Evolutionary conservation across 2,329 filamentous ascomycete species (phyloP).

Genomic region (Sarocladium kiliense): DNA sequence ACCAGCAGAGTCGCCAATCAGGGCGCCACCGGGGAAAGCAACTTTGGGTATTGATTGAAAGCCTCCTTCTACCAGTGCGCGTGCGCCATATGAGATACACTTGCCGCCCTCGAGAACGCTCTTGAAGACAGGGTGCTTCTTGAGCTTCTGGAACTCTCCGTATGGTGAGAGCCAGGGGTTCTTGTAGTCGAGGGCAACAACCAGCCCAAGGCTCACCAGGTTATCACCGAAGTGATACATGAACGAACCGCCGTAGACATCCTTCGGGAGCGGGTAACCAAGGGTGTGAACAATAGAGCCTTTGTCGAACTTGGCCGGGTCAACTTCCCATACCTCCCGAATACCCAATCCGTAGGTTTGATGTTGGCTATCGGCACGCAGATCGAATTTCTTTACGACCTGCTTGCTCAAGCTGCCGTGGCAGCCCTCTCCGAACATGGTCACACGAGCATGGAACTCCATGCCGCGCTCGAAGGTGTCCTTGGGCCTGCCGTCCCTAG

Average conservation of each 20-base stretch:
- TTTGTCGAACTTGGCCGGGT: constrained; percentile 85
- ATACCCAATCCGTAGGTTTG: constrained; percentile 94
- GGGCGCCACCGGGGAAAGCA: constrained; percentile 88
- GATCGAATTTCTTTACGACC: constrained; percentile 88
- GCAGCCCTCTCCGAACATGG: constrained; percentile 89
- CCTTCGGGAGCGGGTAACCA: constrained; percentile 82
- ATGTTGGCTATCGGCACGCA: constrained; percentile 81
- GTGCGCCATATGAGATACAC: constrained; percentile 93
- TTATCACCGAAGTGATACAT: constrained; percentile 99
- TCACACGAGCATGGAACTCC: constrained; percentile 93
- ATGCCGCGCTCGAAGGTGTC: constrained; percentile 92
- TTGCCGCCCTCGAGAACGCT: constrained; percentile 89
- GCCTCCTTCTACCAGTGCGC: constrained; percentile 87
- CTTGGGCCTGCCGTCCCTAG: constrained; percentile 76
- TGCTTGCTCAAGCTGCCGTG: constrained; percentile 95
- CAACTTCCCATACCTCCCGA: constrained; percentile 97
- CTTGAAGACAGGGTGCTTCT: constrained; percentile 90
- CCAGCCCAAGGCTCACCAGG: constrained; percentile 84
- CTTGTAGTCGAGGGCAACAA: constrained; percentile 89
- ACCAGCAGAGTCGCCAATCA: constrained; percentile 93
- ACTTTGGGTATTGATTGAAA: constrained; percentile 98
- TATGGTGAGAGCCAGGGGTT: constrained; percentile 98
- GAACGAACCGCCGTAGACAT: constrained; percentile 97
- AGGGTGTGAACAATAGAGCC: constrained; percentile 84
- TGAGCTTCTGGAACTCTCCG: constrained; percentile 96